Evolutionary conservation across 495 filamentous ascomycete species (phyloP).

Genomic region (Diplogelasinospora grovesii): DNA sequence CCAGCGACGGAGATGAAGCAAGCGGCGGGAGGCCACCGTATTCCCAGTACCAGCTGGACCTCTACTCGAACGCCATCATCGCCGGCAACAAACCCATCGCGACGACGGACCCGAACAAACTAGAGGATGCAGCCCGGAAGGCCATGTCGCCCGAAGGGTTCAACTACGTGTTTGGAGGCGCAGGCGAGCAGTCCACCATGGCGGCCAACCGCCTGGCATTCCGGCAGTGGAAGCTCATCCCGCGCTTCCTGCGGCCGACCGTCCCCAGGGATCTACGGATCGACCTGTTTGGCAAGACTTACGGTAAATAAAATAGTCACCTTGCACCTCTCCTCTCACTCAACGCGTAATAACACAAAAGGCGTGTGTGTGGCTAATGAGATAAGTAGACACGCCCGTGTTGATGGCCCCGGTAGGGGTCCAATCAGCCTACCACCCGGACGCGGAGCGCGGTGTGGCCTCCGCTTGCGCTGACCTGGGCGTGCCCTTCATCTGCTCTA

Average conservation of each 20-base stretch:
- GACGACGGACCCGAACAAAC: conserved; percentile 54
- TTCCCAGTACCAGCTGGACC: conserved; percentile 38
- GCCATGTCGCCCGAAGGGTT: conserved; percentile 42
- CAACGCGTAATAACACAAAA: too few relatives aligned
- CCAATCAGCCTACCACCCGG: conserved; percentile 49
- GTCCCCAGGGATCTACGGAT: conserved; percentile 44
- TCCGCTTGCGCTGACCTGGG: conserved; percentile 45
- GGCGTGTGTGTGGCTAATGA: too few relatives aligned
- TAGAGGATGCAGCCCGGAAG: conserved; percentile 50
- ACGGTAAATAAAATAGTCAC: conserved; percentile 16
- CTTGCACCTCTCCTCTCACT: not conserved
- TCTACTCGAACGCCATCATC: conserved; percentile 46
- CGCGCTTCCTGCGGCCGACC: conserved; percentile 36
- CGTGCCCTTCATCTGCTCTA: conserved; percentile 49
- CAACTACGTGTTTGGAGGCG: conserved; percentile 59
- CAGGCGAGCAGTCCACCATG: conserved; percentile 59
- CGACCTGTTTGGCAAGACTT: conserved; percentile 50
- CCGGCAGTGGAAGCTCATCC: conserved; percentile 55
- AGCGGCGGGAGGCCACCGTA: conserved; percentile 32
- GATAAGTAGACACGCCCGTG: conserved; percentile 34
- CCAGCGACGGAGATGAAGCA: conserved; percentile 32
- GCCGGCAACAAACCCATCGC: conserved; percentile 42
- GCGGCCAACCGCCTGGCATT: conserved; percentile 59
- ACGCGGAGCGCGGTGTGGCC: conserved; percentile 49
- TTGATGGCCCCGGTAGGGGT: conserved; percentile 57